These are phyloP conservation scores for Zizania palustris DNA, from an alignment of 202 grass and related monocot genomes.

Conservation along the genomic window DNA sequence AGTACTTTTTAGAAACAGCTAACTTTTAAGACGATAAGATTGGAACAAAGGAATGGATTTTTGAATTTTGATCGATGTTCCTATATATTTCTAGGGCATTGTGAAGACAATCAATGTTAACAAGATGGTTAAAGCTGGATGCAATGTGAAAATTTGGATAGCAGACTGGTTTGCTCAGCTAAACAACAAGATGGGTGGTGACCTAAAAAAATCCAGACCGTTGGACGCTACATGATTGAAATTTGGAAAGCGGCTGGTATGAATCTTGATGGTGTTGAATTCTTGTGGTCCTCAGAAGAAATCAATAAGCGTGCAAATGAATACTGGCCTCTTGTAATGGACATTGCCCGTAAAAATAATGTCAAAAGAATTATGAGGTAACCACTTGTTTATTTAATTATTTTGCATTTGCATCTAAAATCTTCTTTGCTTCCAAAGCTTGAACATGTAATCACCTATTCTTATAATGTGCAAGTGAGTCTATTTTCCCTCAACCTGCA, in stretches of 20 bases:
- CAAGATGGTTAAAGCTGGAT: slow-evolving; percentile 70
- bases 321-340: slow-evolving; percentile 90
- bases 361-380: slow-evolving; percentile 66
- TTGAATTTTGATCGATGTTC: slow-evolving; percentile 3
- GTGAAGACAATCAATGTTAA: slow-evolving; percentile 81
- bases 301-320: slow-evolving; percentile 64
- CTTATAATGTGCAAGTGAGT: not conserved
- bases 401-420: not conserved
- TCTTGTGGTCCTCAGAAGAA: slow-evolving; percentile 81
- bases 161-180: slow-evolving; percentile 80
- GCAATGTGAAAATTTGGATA: slow-evolving; percentile 76
- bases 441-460: not conserved
- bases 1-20: not conserved
- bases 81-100: slow-evolving; percentile 51
- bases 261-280: slow-evolving; percentile 66
- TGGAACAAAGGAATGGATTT: not conserved
- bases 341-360: slow-evolving; percentile 71
- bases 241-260: slow-evolving; percentile 87
- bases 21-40: not conserved
- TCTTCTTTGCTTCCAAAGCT: not conserved
- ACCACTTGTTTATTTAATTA: no score
- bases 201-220: slow-evolving; percentile 69
- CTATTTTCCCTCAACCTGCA: slow-evolving; percentile 22
- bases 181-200: slow-evolving; percentile 87
- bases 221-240: slow-evolving; percentile 77